These are phyloP conservation scores for Parmelia sp. DNA, from an alignment of 495 filamentous ascomycete genomes.

Conservation along the genomic window DNA sequence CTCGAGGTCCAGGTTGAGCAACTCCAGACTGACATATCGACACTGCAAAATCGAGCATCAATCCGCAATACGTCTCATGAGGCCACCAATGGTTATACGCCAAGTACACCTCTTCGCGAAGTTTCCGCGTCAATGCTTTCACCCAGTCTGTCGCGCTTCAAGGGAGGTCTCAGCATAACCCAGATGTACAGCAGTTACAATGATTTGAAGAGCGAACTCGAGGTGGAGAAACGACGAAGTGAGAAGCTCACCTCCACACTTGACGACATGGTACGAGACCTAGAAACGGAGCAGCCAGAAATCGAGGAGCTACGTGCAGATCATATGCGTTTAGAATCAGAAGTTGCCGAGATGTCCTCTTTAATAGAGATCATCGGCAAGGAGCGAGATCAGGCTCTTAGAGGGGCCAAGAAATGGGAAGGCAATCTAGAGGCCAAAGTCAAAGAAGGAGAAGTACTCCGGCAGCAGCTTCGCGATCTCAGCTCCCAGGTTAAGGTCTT, in stretches of 20 bases:
- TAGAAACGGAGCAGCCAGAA: conserved; percentile 55
- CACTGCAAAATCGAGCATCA: conserved; percentile 48
- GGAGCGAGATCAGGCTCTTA: conserved; percentile 51
- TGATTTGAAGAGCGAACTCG: conserved; percentile 51
- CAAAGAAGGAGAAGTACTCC: conserved; percentile 71
- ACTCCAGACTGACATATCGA: conserved; percentile 48
- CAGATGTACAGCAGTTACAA: conserved; percentile 64
- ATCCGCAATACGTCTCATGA: conserved; percentile 39
- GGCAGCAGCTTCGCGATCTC: conserved; percentile 83
- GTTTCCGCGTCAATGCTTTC: conserved; percentile 48
- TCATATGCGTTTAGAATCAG: conserved; percentile 49
- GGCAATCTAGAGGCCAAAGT: conserved; percentile 60
- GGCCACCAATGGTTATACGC: conserved; percentile 45
- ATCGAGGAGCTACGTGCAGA: conserved; percentile 54
- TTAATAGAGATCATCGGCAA: conserved; percentile 50
- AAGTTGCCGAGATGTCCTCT: conserved; percentile 75
- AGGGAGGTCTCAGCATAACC: conserved; percentile 55
- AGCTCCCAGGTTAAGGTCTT: conserved; percentile 85
- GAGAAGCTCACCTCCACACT: conserved; percentile 65
- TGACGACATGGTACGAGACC: conserved; percentile 67
- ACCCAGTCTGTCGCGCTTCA: conserved; percentile 50
- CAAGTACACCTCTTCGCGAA: conserved; percentile 43
- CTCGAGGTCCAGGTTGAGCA: conserved; percentile 67
- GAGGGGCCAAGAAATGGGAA: conserved; percentile 65
- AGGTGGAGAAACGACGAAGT: conserved; percentile 61